Evolutionary conservation across 2,329 filamentous ascomycete genomes (phyloP).

Genomic region (Arthroderma sp.): DNA sequence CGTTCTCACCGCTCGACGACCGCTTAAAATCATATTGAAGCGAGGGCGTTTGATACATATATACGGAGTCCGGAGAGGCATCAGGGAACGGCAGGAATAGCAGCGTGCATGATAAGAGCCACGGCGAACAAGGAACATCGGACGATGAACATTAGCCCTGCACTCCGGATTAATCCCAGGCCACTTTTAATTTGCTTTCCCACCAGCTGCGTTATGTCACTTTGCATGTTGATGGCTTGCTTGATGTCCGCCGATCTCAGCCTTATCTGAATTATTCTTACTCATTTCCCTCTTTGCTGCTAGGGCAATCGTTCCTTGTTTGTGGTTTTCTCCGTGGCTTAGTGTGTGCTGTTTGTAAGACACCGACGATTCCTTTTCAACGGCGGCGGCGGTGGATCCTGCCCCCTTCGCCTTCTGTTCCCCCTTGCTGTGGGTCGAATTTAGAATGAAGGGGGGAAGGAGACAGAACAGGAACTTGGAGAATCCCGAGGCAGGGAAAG

Average conservation of each 20-base stretch:
- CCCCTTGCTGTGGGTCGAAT: conserved; percentile 3
- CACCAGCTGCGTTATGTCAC: not conserved
- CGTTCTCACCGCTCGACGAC: not conserved
- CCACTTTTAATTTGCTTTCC: not conserved
- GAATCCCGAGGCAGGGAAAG: not conserved
- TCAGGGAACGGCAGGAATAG: no score
- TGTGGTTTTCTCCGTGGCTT: not conserved
- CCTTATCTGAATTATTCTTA: conserved; percentile 3
- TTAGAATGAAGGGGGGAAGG: not conserved
- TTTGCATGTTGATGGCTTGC: not conserved
- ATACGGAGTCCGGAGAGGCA: not conserved
- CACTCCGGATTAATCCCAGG: not conserved
- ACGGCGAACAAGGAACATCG: not conserved
- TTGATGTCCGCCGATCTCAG: conserved; percentile 1
- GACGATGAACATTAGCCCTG: not conserved
- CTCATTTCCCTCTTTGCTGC: not conserved
- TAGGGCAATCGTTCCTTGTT: not conserved
- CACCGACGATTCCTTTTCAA: not conserved
- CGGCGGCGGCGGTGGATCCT: conserved; percentile 1
- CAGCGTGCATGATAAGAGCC: not conserved
- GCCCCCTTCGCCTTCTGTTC: not conserved
- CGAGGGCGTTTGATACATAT: not conserved
- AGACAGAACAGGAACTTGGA: no score
- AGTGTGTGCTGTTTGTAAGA: not conserved
- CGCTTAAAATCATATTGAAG: not conserved